Base-by-base conservation (phyloP, 768 basidiomycete genomes). In the Trametopsis cervina region DNA sequence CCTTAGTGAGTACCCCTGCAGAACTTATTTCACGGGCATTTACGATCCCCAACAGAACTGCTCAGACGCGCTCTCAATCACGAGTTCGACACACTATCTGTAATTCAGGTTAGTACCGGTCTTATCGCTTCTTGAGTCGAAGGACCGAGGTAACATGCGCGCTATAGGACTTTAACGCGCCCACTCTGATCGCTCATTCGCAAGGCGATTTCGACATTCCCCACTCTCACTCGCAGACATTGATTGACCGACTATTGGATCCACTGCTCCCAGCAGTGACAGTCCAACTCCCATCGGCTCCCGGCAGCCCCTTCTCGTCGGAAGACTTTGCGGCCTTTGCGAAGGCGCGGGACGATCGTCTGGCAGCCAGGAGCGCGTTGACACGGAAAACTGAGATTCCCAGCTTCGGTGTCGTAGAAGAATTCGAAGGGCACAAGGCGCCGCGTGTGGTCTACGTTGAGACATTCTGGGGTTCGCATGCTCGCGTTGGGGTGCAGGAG, bases 131-230 rank as follows among this genome's bases (percentile, higher is more conserved):
- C 17, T 37, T 22, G 22, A 23, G 52, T 13, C 33, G n/a, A n/a
- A n/a, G n/a, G n/a, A n/a, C n/a, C 36, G 17, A 36, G 52, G 23
- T 44, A 20, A 29, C 18, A 23, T 29, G 11, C 12, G 21, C 36
- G 42, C 26, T 35, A 9, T 58, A 89, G 87, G 70, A 74, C 50
- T 76, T 89, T 54, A 77, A 78, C 54, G 75, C 77, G 0, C 80
- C 84, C 9, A 73, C 87, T 6, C 68, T 91, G 29, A 74, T 93
- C 53, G 80, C 75, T 0, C 90, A 93, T 60, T 80, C 89, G 6
- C 69, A 73, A 51, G 72, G 89, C 60, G 90, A 93, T 63, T 69
- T 66, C 54, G 82, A 87, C 18, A 89, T 92, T 38, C 81, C 83
- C 0, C 71, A 78, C 54, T 68, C 73, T 0, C 89, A 93, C 60